Conservation (phyloP, 75 land plant species). For the Ceratopteris richardii region DNA sequence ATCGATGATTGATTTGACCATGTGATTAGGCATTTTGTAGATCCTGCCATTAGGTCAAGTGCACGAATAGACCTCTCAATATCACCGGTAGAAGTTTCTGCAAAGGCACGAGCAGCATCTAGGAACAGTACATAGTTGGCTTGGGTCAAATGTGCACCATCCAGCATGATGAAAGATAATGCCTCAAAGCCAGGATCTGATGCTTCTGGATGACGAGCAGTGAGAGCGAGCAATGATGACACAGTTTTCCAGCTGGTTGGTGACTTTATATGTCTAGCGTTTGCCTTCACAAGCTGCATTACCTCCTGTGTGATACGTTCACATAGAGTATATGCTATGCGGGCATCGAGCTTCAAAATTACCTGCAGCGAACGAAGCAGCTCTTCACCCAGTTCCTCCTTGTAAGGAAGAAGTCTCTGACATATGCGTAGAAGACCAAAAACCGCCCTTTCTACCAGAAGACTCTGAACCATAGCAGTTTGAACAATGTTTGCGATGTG, state of each 20-base stretch:
- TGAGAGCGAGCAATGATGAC: constrained; percentile 68
- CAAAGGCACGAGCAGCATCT: constrained; percentile 84
- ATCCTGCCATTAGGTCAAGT: constrained; percentile 77
- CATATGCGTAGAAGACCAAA: constrained; percentile 93
- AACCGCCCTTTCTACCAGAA: constrained; percentile 84
- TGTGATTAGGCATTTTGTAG: constrained; percentile 46
- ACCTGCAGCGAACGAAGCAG: constrained; percentile 92
- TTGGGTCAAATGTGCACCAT: constrained; percentile 79
- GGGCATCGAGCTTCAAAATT: constrained; percentile 86
- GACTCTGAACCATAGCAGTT: constrained; percentile 71
- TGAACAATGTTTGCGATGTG: constrained; percentile 87
- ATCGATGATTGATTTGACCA: constrained; percentile 47
- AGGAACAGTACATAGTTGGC: constrained; percentile 69
- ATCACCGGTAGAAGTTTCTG: constrained; percentile 76
- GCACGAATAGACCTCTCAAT: constrained; percentile 73
- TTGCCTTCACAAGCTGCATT: constrained; percentile 80
- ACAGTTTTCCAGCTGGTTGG: constrained; percentile 86
- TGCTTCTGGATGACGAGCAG: constrained; percentile 94
- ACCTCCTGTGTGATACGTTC: constrained; percentile 95
- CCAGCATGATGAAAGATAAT: constrained; percentile 70
- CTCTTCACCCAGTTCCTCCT: constrained; percentile 91
- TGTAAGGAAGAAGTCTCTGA: constrained; percentile 93
- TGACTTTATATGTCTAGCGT: constrained; percentile 81
- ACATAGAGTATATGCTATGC: constrained; percentile 93
- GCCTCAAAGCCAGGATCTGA: constrained; percentile 93